Base-by-base conservation (phyloP, 108 stramenopile species). In the Epipyxis sp. region DNA sequence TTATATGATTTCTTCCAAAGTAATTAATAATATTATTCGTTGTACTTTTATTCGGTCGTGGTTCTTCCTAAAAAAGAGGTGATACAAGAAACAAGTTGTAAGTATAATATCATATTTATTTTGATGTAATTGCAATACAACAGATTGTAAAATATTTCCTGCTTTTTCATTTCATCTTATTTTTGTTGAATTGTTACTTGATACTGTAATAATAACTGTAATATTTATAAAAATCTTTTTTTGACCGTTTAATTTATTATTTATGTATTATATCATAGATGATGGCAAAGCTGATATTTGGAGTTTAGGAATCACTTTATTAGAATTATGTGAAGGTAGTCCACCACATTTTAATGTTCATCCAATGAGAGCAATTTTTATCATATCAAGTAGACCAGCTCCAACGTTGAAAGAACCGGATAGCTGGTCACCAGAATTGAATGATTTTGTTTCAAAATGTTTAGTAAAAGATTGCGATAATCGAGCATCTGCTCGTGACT, bases 281-380 rank as follows among this genome's bases (percentile, higher is more conserved):
- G 94, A 96, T 86, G 94, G 94, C 68, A 84, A 94, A 76, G 95
- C 94, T 20, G 97, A 99, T 86, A 94, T 98, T 0, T 99, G 98
- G 98, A 89, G 88, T 59, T 79, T 99, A 44, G 98, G 96, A 40
- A 97, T 98, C 78, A 98, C 97, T 3, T 85, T 87, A 25, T 95
- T 99, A 50, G 97, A 99, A 87, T 91, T 99, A 92, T 96, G 95
- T 0, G 96, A 97, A 79, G 96, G 96, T 0, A 89, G 92, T 59
- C 98, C 98, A 1, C 98, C 98, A n/a, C 94, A 96, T 78, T 88
- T 91, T 44, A 92, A 96, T 69, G 83, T 99, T 44, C 91, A 96
- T 83, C 97, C 95, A 1, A 86, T 90, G 84, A 78, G 87, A 1
- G 83, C 86, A 32, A 87, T 89, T 67, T 88, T 89, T 65, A 85